Percentiles rank a stretch among this genome's conserved stretches.
These are phyloP conservation scores for Scutellaria minor DNA, from an alignment of 257 asterid species.

Conservation along the genomic window DNA sequence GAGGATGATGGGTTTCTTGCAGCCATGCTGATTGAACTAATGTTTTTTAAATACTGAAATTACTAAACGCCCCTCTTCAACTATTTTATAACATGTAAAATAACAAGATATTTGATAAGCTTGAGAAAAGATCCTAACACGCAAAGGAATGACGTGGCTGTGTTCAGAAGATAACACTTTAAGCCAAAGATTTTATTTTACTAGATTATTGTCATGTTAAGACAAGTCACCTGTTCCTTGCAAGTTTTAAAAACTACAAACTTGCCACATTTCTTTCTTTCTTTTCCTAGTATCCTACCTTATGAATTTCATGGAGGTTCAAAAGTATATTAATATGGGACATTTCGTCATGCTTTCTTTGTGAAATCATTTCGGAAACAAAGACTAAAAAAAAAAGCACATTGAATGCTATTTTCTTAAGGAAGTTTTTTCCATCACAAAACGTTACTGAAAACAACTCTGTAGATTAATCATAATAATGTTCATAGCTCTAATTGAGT, in stretches of 20 bases:
- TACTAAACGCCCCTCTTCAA: not conserved
- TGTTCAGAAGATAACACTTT: slow-evolving; percentile 28
- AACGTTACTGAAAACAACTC: too few species aligned
- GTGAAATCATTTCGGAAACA: too few species aligned
- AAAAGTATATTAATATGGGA: too few species aligned
- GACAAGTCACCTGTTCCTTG: slow-evolving; percentile 48
- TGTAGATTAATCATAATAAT: too few species aligned
- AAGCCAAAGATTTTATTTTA: slow-evolving; percentile 33
- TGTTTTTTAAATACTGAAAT: not conserved
- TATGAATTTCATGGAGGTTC: not conserved
- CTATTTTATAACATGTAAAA: not conserved
- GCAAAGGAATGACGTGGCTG: slow-evolving; percentile 54
- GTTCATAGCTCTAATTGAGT: too few species aligned
- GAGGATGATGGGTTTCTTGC: slow-evolving; percentile 55
- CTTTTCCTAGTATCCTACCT: not conserved
- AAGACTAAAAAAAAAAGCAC: too few species aligned
- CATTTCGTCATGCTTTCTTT: too few species aligned
- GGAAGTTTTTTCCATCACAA: too few species aligned
- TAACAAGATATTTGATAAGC: not conserved
- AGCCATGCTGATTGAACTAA: slow-evolving; percentile 40
- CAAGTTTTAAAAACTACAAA: slow-evolving; percentile 48
- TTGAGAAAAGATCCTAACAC: slow-evolving; percentile 43
- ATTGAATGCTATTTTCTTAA: too few species aligned
- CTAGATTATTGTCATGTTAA: not conserved
- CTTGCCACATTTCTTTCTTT: slow-evolving; percentile 3